Evolutionary conservation across 805 yeast genomes (phyloP).

Genomic region (Pichia deserticola): DNA sequence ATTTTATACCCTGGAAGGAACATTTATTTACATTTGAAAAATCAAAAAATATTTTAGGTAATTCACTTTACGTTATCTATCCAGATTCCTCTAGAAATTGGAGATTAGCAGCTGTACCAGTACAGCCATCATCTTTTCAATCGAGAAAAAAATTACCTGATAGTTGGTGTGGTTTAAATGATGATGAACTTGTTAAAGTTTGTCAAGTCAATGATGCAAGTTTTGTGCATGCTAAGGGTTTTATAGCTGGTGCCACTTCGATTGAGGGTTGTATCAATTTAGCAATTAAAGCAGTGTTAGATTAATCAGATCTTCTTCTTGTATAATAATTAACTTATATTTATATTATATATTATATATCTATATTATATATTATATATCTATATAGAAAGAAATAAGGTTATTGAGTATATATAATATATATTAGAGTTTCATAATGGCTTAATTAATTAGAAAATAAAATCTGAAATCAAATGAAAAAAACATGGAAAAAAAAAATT

Average conservation of each 20-base stretch:
- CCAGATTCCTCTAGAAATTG: slow-evolving; percentile 61
- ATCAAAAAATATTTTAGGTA: slow-evolving; percentile 25
- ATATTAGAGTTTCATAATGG: no score
- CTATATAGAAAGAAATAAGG: no score
- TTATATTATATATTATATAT: no score
- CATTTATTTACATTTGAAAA: slow-evolving; percentile 7
- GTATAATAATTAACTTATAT: no score
- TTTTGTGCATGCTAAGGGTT: slow-evolving; percentile 92
- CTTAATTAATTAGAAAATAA: no score
- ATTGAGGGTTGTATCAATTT: slow-evolving; percentile 41
- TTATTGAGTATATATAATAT: no score
- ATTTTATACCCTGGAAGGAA: slow-evolving; percentile 86
- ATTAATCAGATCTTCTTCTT: no score
- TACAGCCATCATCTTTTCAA: slow-evolving; percentile 62
- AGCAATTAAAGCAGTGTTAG: slow-evolving; percentile 7
- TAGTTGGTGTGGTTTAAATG: slow-evolving; percentile 87
- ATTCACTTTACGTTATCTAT: slow-evolving; percentile 69
- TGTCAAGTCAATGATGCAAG: slow-evolving; percentile 78
- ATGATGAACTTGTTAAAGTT: slow-evolving; percentile 59
- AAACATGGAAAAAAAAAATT: no score
- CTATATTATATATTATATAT: no score
- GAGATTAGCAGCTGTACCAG: slow-evolving; percentile 86
- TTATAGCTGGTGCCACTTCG: slow-evolving; percentile 87
- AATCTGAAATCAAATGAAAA: no score
- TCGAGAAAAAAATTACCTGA: slow-evolving; percentile 83